phyloP scores from a whole-genome alignment of 805 yeast species.

The Tetrapisispora pingtungensis region DNA sequence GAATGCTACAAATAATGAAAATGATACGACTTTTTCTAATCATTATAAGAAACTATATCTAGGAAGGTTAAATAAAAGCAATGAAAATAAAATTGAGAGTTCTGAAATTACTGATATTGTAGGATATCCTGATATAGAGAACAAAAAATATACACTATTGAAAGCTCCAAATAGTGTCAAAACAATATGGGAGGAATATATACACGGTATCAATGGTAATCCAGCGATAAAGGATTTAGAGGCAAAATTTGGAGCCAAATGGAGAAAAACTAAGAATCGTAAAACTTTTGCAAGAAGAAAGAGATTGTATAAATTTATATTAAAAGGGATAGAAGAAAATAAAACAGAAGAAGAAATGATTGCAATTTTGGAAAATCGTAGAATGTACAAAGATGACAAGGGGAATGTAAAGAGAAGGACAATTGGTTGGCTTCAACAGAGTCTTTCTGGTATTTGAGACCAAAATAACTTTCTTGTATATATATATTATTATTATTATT shows the following conservation, averaged over 20 bases:
- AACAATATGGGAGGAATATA: conserved; percentile 33
- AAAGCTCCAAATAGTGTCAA: conserved; percentile 29
- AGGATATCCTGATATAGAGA: background rate
- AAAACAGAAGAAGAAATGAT: conserved; percentile 29
- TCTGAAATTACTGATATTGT: background rate
- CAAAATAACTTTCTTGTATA: no score
- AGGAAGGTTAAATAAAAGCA: background rate
- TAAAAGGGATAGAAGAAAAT: conserved; percentile 27
- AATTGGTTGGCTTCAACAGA: conserved; percentile 31
- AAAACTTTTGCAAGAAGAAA: conserved; percentile 31
- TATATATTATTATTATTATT: no score
- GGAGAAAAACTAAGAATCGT: conserved; percentile 32
- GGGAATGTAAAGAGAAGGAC: conserved; percentile 29
- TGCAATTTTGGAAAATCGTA: conserved; percentile 20
- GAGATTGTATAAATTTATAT: conserved; percentile 28
- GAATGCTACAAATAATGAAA: conserved; percentile 13
- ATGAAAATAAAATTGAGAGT: background rate
- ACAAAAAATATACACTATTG: conserved; percentile 17
- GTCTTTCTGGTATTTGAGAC: conserved; percentile 24
- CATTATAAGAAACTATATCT: background rate
- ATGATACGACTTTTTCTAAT: conserved; percentile 4
- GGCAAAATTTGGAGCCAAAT: conserved; percentile 32
- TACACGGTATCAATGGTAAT: conserved; percentile 32
- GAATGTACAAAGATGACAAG: conserved; percentile 25
- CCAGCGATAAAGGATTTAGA: conserved; percentile 35